Conservation (phyloP, 805 yeast genomes). For the Dipodascopsis uninucleata region DNA sequence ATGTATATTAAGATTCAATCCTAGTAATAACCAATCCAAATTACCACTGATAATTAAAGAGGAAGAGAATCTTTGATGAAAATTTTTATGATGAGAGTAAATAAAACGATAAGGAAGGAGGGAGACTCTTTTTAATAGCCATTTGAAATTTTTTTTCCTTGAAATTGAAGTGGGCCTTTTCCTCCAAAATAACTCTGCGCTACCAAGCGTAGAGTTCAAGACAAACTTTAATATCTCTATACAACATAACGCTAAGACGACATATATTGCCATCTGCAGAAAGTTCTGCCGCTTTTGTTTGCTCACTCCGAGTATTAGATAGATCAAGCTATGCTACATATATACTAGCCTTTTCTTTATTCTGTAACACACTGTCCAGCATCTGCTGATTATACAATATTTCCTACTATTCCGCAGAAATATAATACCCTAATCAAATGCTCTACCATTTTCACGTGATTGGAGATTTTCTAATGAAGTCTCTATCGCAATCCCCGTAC, state of each 20-base stretch:
- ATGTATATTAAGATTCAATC: not conserved
- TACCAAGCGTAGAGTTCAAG: not conserved
- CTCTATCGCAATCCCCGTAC: no score
- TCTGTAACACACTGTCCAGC: no score
- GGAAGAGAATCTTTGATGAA: not conserved
- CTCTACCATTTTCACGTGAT: no score
- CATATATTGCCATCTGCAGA: no score
- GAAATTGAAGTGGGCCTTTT: not conserved
- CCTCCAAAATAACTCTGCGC: not conserved
- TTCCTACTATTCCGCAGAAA: no score
- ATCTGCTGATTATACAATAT: no score
- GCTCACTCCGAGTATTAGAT: no score
- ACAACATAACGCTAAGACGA: not conserved
- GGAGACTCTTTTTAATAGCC: not conserved
- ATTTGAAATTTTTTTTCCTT: not conserved
- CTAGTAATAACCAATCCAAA: not conserved
- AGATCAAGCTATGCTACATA: no score
- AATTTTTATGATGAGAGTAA: not conserved
- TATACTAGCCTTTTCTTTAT: no score
- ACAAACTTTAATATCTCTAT: not conserved
- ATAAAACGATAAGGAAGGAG: not conserved
- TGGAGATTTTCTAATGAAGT: no score
- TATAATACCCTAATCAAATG: no score
- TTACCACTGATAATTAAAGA: not conserved
- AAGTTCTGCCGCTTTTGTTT: no score